Evolutionary conservation across 352 stramenopile genomes (phyloP).

Genomic region (Phytophthora pluvialis): DNA sequence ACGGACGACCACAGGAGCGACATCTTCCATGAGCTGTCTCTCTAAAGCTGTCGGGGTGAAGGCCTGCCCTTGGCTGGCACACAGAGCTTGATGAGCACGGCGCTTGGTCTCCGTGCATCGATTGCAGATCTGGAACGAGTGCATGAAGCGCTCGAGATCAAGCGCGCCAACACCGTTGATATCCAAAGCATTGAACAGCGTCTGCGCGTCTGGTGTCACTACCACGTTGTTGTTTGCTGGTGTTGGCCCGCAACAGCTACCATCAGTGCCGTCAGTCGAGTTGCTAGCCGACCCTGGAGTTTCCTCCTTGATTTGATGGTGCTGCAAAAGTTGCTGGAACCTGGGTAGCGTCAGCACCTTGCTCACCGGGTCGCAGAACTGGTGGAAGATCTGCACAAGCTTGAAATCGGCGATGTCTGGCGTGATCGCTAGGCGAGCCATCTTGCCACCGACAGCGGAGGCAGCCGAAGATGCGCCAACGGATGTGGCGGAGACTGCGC

Average conservation of each 20-base stretch:
- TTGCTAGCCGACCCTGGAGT: background rate
- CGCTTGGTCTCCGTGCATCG: slow-evolving; percentile 83
- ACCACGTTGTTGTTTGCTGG: slow-evolving; percentile 13
- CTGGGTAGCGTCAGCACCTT: slow-evolving; percentile 57
- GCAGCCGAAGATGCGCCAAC: background rate
- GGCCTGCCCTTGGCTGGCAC: slow-evolving; percentile 56
- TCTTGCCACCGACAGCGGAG: slow-evolving; percentile 35
- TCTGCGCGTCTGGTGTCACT: slow-evolving; percentile 50
- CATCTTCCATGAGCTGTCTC: slow-evolving; percentile 77
- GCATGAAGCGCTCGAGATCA: slow-evolving; percentile 81
- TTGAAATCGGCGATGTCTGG: slow-evolving; percentile 87
- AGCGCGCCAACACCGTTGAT: slow-evolving; percentile 48
- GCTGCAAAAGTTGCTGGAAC: slow-evolving; percentile 71
- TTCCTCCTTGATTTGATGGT: slow-evolving; percentile 76
- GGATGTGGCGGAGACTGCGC: slow-evolving; percentile 26
- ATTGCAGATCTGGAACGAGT: slow-evolving; percentile 89
- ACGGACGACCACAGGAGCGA: slow-evolving; percentile 77
- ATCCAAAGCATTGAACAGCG: slow-evolving; percentile 66
- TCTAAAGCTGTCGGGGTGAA: slow-evolving; percentile 61
- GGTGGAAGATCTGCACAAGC: slow-evolving; percentile 87
- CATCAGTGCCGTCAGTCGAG: slow-evolving; percentile 17
- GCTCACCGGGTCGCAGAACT: slow-evolving; percentile 69
- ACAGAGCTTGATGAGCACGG: slow-evolving; percentile 60
- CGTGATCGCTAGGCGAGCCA: slow-evolving; percentile 65
- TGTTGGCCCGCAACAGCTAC: slow-evolving; percentile 7